Evolutionary conservation across 768 basidiomycete genomes (phyloP).

Genomic region (Leccinum broughii): DNA sequence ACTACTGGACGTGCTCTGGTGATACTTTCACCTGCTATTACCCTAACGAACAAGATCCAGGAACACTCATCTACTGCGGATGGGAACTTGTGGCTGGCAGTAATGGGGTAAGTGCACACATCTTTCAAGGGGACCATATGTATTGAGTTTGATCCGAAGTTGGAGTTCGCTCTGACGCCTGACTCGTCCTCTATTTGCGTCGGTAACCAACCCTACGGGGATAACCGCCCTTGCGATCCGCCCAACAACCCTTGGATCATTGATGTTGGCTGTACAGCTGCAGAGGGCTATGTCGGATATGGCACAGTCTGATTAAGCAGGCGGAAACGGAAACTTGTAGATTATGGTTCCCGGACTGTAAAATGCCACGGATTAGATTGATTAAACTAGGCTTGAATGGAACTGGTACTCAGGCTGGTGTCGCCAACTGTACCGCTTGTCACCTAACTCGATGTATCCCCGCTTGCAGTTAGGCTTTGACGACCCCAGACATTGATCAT

Average conservation of each 20-base stretch:
- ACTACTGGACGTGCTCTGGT: conserved; percentile 12
- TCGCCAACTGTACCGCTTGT: too few species aligned
- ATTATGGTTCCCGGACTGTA: too few species aligned
- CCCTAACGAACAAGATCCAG: conserved; percentile 11
- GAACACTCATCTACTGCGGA: conserved; percentile 11
- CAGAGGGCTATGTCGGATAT: neutral
- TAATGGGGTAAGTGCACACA: neutral
- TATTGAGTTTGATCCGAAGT: neutral
- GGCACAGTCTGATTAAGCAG: too few species aligned
- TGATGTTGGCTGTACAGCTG: neutral
- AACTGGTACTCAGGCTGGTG: too few species aligned
- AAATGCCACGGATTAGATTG: too few species aligned
- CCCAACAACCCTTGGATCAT: conserved; percentile 10
- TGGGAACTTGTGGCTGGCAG: neutral
- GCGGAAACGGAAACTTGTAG: too few species aligned
- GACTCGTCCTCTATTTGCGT: conserved; percentile 7
- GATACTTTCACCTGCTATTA: conserved; percentile 12
- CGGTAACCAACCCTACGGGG: conserved; percentile 1
- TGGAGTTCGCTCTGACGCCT: neutral
- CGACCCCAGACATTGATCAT: too few species aligned
- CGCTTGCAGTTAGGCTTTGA: too few species aligned
- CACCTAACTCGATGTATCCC: too few species aligned
- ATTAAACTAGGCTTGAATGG: too few species aligned
- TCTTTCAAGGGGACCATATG: neutral
- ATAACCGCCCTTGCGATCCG: conserved; percentile 3